Percentiles rank a stretch among this genome's conserved stretches.
These are phyloP conservation scores for Geotrichum phurueaensis DNA, from an alignment of 1,139 yeast species.

Conservation along the genomic window DNA sequence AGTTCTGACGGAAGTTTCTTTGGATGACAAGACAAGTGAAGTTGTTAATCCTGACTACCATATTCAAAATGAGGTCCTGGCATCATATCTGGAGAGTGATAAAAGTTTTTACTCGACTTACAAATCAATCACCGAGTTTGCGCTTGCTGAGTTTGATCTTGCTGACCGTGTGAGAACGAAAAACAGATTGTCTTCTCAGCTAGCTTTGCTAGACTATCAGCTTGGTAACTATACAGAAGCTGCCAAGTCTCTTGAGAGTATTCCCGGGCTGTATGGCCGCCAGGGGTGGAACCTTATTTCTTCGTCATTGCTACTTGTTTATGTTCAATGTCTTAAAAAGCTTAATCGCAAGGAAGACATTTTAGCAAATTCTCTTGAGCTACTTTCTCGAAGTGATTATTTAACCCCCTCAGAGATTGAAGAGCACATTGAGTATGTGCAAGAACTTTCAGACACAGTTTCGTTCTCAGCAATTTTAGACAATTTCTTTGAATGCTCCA, in stretches of 20 bases:
- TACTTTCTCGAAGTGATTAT: slow-evolving; percentile 28
- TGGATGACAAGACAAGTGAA: slow-evolving; percentile 23
- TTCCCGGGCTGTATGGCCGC: slow-evolving; percentile 59
- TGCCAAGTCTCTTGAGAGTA: slow-evolving; percentile 54
- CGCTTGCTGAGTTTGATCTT: slow-evolving; percentile 44
- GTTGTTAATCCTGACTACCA: slow-evolving; percentile 21
- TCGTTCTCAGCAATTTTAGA: slow-evolving; percentile 14
- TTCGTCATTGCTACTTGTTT: slow-evolving; percentile 54
- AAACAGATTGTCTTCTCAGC: slow-evolving; percentile 72
- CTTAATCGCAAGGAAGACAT: slow-evolving; percentile 32
- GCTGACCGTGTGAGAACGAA: slow-evolving; percentile 57
- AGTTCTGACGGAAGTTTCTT: slow-evolving; percentile 38
- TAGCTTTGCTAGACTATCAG: slow-evolving; percentile 65
- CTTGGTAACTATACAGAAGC: slow-evolving; percentile 55
- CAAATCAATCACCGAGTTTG: slow-evolving; percentile 41
- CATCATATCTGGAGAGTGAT: slow-evolving; percentile 24
- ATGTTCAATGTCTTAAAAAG: slow-evolving; percentile 61
- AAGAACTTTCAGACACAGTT: slow-evolving; percentile 15
- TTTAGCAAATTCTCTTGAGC: slow-evolving; percentile 29
- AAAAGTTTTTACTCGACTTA: slow-evolving; percentile 35
- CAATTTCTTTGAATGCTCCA: slow-evolving; percentile 11
- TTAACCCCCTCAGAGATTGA: slow-evolving; percentile 20
- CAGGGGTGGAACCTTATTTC: slow-evolving; percentile 60
- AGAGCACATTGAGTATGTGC: slow-evolving; percentile 21
- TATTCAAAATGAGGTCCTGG: slow-evolving; percentile 19